Base-by-base conservation (phyloP, 1,139 yeast genomes). In the Candida sp. region DNA sequence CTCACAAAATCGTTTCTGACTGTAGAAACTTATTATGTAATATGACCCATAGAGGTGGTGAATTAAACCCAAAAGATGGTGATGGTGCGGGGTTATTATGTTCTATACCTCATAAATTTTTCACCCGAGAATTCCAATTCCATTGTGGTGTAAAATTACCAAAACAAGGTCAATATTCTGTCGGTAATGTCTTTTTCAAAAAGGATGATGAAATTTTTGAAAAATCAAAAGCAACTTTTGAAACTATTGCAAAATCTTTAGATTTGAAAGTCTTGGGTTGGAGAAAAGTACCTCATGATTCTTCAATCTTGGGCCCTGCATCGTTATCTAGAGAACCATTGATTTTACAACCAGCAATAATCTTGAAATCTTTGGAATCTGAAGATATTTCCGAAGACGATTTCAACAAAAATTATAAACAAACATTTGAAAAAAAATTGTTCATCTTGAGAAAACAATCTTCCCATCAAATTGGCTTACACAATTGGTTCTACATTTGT, bases 1-100 rank as follows among this genome's bases (percentile, higher is more conserved):
- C 96, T 42, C 99, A 93, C 73, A 90, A 91, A 64, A 90, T 91
- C 53, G 93, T 93, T 48, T 84, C 95, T 38, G 98, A 93, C 69
- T 97, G 97, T 37, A 75, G 82, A 55, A 82, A 80, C 60, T 75
- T 93, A 60, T 81, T 93, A 48, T 91, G 98, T 73, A 93, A 93
- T 68, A 93, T 93, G 98, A 87, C 97, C 50, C 99, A 93, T 66
- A 82, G 99, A 71, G 99, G 99, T 61, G 99, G 99, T 40, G 97
- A 91, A 50, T 82, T 95, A 39, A 96, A 90, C 61, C 96, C 98
- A 25, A 82, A 91, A 58, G 97, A 93, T 62, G 99, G 99, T 68
- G 99, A 93, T 64, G 99, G 99, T 68, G 99, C 99, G 36, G 99
- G 99, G 64, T 90, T 93, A 49, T 81, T 93, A 79, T 81, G 95